A percentile compares a stretch with the other conserved stretches of the same genome.
Conservation (phyloP, 1,284 basidiomycete genomes). For the Sporisorium scitamineum region DNA sequence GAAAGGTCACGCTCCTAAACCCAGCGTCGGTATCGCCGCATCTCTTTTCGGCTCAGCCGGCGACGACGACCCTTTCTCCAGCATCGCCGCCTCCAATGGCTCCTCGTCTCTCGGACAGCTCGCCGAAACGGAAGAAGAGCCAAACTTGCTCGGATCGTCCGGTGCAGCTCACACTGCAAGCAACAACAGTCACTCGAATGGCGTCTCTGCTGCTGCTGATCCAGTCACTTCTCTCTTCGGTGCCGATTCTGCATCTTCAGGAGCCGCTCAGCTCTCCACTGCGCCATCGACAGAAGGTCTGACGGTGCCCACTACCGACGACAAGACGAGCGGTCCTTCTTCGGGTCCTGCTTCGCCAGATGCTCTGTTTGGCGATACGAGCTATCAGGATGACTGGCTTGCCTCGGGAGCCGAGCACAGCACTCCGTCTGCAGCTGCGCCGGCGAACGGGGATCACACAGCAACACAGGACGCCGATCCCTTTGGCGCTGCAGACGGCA, state of each 20-base stretch:
- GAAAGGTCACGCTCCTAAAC: constrained; percentile 49
- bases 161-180: background rate
- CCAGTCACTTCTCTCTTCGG: constrained; percentile 26
- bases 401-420: constrained; percentile 11
- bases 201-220: constrained; percentile 8
- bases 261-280: background rate
- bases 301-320: constrained; percentile 18
- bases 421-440: background rate
- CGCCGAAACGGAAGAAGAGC: constrained; percentile 29
- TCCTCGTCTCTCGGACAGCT: constrained; percentile 24
- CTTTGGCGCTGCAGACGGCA: constrained; percentile 25
- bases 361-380: constrained; percentile 41
- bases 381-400: constrained; percentile 53
- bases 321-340: constrained; percentile 11
- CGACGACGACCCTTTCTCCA: constrained; percentile 58
- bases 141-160: constrained; percentile 33
- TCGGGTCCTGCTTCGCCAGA: constrained; percentile 42
- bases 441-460: background rate
- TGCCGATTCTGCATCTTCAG: constrained; percentile 10
- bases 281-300: constrained; percentile 4
- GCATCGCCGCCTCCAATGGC: constrained; percentile 32
- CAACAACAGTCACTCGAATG: background rate
- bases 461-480: constrained; percentile 20
- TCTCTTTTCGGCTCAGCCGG: constrained; percentile 57
- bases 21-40: constrained; percentile 60